phyloP scores from a whole-genome alignment of 148 eudicot species.

The Fagopyrum esculentum region DNA sequence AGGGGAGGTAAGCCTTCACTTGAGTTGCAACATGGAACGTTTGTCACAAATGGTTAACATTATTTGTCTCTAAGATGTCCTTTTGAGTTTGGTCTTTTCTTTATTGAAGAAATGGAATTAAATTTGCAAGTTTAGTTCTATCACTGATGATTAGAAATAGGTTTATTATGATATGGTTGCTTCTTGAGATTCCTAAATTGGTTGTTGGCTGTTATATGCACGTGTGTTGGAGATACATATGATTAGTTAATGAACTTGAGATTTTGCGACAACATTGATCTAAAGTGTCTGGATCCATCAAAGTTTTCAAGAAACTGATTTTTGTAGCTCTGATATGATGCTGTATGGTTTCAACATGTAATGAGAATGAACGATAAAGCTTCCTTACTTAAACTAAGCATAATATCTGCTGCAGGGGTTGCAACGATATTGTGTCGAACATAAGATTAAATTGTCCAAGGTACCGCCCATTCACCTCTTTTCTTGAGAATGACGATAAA shows the following conservation, averaged over 20 bases:
- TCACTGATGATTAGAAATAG: neutral
- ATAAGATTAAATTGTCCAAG: constrained; percentile 85
- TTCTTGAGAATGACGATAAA: neutral
- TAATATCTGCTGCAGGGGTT: constrained; percentile 48
- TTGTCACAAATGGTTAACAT: neutral
- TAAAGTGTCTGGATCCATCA: neutral
- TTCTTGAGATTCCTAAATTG: neutral
- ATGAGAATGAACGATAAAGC: no score
- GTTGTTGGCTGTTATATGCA: neutral
- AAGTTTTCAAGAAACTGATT: neutral
- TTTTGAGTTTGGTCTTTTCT: neutral
- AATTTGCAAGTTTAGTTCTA: neutral
- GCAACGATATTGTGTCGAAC: constrained; percentile 90
- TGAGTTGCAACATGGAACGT: neutral
- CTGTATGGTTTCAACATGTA: neutral
- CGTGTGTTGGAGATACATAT: neutral
- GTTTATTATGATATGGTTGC: neutral
- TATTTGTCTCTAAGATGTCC: neutral
- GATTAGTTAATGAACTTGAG: neutral
- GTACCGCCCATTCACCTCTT: constrained; percentile 25
- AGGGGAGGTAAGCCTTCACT: constrained; percentile 62
- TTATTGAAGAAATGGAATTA: neutral
- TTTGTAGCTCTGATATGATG: neutral
- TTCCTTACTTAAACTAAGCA: neutral
- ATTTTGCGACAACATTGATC: neutral